phyloP scores from a whole-genome alignment of 306 rosid species.

The Fagus sylvatica region DNA sequence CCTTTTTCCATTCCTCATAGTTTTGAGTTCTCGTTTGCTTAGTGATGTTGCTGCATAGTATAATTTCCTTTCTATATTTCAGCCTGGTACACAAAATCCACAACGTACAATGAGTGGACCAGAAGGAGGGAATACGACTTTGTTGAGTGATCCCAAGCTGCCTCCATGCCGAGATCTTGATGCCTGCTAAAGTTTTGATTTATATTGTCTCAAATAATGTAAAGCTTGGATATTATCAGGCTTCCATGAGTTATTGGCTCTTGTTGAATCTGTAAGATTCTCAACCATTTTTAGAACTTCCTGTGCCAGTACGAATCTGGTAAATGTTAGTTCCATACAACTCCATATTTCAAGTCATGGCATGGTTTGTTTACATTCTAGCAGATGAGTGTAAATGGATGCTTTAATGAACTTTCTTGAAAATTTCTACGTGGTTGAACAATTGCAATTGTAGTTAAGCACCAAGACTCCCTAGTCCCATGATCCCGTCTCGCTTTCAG shows the following conservation, averaged over 20 bases:
- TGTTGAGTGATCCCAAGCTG: slow-evolving; percentile 73
- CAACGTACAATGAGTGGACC: slow-evolving; percentile 75
- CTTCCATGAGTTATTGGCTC: slow-evolving; percentile 43
- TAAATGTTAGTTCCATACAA: not conserved
- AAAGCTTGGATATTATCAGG: slow-evolving; percentile 50
- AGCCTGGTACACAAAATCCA: slow-evolving; percentile 94
- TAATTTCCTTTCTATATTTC: slow-evolving; percentile 14
- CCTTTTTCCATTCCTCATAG: not conserved
- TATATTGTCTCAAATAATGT: slow-evolving; percentile 62
- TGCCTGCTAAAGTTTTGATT: slow-evolving; percentile 58
- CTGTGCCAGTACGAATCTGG: slow-evolving; percentile 12
- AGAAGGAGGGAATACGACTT: slow-evolving; percentile 93
- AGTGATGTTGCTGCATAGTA: not conserved
- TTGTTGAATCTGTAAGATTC: slow-evolving; percentile 37
- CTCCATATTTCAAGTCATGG: not conserved
- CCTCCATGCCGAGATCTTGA: slow-evolving; percentile 96
- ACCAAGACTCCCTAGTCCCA: not conserved
- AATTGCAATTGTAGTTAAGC: not conserved
- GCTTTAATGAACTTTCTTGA: not conserved
- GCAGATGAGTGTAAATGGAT: not conserved
- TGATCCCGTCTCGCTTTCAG: too few relatives aligned
- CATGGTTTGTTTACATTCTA: not conserved
- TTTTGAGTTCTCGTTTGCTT: slow-evolving; percentile 4
- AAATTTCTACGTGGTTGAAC: not conserved
- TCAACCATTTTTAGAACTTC: slow-evolving; percentile 41